Evolutionary conservation across 208 protist species (phyloP).

Genomic region (Trypanosoma vivax): DNA sequence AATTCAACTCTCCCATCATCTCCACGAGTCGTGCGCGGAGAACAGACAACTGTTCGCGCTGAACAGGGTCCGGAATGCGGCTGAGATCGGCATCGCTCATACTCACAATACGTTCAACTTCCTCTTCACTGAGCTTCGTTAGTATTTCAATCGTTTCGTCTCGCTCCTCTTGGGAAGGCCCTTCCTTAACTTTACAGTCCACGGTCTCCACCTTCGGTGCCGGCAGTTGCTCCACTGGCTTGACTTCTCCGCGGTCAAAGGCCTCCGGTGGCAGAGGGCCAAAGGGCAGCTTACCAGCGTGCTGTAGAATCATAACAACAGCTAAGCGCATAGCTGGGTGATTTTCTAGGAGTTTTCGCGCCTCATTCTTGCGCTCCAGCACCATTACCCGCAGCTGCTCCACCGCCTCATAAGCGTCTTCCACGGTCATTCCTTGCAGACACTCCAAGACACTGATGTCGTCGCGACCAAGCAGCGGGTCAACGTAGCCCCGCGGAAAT

Average conservation of each 20-base stretch:
- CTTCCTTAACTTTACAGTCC: slow-evolving; percentile 5
- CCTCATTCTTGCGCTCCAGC: slow-evolving; percentile 59
- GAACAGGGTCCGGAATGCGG: slow-evolving; percentile 41
- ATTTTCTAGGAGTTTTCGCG: slow-evolving; percentile 50
- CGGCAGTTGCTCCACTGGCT: not conserved
- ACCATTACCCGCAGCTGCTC: slow-evolving; percentile 84
- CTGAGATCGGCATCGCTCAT: slow-evolving; percentile 65
- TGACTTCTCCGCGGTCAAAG: slow-evolving; percentile 16
- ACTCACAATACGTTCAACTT: slow-evolving; percentile 61
- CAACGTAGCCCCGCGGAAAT: slow-evolving; percentile 46
- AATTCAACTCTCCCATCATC: slow-evolving; percentile 53
- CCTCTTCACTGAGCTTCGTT: slow-evolving; percentile 64
- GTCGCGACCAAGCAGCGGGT: slow-evolving; percentile 60
- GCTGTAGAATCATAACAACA: slow-evolving; percentile 77
- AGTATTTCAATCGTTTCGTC: slow-evolving; percentile 78
- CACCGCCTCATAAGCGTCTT: slow-evolving; percentile 82
- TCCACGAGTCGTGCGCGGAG: slow-evolving; percentile 56
- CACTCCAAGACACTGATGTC: slow-evolving; percentile 46
- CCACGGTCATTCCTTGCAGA: slow-evolving; percentile 37
- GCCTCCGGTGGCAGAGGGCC: slow-evolving; percentile 50
- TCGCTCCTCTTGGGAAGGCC: slow-evolving; percentile 29
- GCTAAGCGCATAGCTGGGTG: slow-evolving; percentile 63
- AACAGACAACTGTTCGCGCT: slow-evolving; percentile 60
- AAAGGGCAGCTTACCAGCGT: slow-evolving; percentile 53
- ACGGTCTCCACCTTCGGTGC: slow-evolving; percentile 4